Percentiles rank a stretch among this genome's conserved stretches.
Evolutionary conservation across 305 asterid species (phyloP).

Genomic region (Monarda citriodora): DNA sequence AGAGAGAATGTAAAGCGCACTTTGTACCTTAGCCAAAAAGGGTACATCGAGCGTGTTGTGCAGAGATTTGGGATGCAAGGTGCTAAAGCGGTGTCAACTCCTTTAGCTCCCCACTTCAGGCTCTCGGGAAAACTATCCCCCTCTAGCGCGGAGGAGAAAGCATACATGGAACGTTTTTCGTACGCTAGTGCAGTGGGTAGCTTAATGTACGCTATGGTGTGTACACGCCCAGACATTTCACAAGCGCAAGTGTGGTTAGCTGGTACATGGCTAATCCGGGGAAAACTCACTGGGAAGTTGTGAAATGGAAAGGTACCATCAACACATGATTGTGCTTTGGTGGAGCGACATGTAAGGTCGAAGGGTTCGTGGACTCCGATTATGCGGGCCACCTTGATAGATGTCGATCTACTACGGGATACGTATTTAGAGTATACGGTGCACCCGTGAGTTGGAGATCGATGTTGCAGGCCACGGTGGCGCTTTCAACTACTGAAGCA

Average conservation of each 20-base stretch:
- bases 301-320: neutral
- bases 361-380: neutral
- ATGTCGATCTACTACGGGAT: neutral
- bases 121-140: neutral
- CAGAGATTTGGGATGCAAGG: neutral
- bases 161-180: neutral
- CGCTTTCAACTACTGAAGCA: neutral
- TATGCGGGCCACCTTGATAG: neutral
- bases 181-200: neutral
- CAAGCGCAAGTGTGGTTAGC: no score
- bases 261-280: neutral
- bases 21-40: no score
- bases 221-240: no score
- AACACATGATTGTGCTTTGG: slow-evolving; percentile 2
- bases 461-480: neutral
- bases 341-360: neutral
- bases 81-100: neutral
- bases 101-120: no score
- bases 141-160: neutral
- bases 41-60: neutral
- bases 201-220: no score
- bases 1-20: no score
- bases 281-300: neutral
- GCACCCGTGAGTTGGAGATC: neutral
- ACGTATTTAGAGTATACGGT: neutral